Percentiles rank a stretch among this genome's conserved stretches.
These are phyloP conservation scores for Pseudozyma thailandica DNA, from an alignment of 1,284 basidiomycete species.

Conservation along the genomic window DNA sequence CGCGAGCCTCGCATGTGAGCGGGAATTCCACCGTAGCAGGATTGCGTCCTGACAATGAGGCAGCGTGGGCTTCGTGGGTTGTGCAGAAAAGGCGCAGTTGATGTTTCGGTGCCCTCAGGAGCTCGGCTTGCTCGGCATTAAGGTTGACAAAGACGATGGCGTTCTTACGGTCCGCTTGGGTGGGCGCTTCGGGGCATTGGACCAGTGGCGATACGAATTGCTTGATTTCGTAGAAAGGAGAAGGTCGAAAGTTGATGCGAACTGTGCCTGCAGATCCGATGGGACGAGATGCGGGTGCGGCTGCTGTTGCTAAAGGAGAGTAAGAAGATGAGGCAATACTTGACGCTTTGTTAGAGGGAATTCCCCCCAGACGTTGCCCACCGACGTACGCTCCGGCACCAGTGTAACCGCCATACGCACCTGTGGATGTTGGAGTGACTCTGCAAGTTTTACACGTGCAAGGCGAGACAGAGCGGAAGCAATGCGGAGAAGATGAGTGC, in stretches of 20 bases:
- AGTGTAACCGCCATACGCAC: conserved; percentile 31
- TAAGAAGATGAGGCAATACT: conserved; percentile 32
- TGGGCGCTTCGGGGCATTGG: conserved; percentile 53
- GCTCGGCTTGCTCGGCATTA: conserved; percentile 33
- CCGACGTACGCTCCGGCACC: conserved; percentile 32
- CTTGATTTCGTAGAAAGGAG: conserved; percentile 60
- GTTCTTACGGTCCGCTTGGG: conserved; percentile 47
- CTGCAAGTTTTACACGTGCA: conserved; percentile 3
- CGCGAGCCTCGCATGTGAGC: conserved; percentile 56
- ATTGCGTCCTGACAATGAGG: conserved; percentile 34
- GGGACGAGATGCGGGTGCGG: conserved; percentile 9
- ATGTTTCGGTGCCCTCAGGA: conserved; percentile 30
- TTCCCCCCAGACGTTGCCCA: conserved; percentile 27
- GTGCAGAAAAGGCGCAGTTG: conserved; percentile 61
- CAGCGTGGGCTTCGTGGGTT: conserved; percentile 53
- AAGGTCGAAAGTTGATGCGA: conserved; percentile 53
- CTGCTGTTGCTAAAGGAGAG: conserved; percentile 18
- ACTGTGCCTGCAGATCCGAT: conserved; percentile 21
- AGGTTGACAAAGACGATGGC: conserved; percentile 44
- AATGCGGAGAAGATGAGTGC: not conserved
- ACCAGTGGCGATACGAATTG: conserved; percentile 51
- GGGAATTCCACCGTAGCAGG: conserved; percentile 61
- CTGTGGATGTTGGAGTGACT: conserved; percentile 16
- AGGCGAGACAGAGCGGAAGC: not conserved
- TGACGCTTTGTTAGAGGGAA: conserved; percentile 25